Conservation (phyloP, 495 filamentous ascomycete species). For the Annulohypoxylon moriforme region DNA sequence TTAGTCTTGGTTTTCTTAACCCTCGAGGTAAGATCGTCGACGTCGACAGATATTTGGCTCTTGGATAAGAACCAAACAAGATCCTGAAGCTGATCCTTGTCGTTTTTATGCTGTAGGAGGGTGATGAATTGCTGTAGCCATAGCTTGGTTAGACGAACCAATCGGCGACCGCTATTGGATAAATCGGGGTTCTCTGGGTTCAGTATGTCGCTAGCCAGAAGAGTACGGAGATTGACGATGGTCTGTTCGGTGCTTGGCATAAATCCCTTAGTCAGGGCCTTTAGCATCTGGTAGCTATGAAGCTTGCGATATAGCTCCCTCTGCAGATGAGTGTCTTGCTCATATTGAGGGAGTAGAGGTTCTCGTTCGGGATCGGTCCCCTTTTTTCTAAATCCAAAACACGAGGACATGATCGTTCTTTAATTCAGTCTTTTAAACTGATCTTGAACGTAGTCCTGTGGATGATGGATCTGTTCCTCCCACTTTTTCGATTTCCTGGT, state of each 20-base stretch:
- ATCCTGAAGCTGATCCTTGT: conserved; percentile 86
- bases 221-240: conserved; percentile 81
- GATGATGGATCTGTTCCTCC: neutral
- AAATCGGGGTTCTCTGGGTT: conserved; percentile 80
- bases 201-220: conserved; percentile 81
- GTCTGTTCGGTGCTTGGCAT: conserved; percentile 92
- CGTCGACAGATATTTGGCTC: conserved; percentile 75
- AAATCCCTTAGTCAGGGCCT: conserved; percentile 84
- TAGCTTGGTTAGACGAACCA: conserved; percentile 77
- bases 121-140: conserved; percentile 81
- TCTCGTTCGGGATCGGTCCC: conserved; percentile 65
- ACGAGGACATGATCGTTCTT: conserved; percentile 47
- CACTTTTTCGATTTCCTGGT: conserved; percentile 9
- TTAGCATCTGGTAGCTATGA: conserved; percentile 90
- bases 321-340: conserved; percentile 83
- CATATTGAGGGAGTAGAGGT: conserved; percentile 85
- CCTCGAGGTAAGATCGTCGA: conserved; percentile 69
- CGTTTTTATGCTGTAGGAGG: conserved; percentile 82
- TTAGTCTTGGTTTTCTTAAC: conserved; percentile 74
- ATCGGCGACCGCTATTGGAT: conserved; percentile 77
- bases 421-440: conserved; percentile 2
- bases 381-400: conserved; percentile 53
- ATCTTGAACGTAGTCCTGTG: conserved; percentile 24
- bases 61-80: conserved; percentile 87
- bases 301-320: conserved; percentile 83